Base-by-base conservation (phyloP, 2,329 filamentous ascomycete genomes). In the Cercospora nicotianae region DNA sequence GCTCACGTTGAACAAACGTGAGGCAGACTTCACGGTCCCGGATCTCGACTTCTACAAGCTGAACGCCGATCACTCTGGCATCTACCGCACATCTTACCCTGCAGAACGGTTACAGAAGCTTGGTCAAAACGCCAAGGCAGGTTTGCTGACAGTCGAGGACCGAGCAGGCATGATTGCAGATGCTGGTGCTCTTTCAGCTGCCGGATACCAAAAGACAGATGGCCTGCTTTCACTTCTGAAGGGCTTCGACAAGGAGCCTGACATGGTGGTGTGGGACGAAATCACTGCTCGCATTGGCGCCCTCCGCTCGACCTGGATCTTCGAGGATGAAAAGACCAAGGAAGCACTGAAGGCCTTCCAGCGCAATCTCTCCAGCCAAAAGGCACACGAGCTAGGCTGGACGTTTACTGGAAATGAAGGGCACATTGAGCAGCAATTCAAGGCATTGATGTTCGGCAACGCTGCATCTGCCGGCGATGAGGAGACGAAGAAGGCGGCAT, bases 241-340 rank as follows among this genome's bases (percentile, higher is more conserved):
- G 79, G 90, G 91, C 60, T 95, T 98, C 77, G 87, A 90, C 76
- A 83, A 81, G 69, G 94, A 98, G 82, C 84, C 89, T 0, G 92
- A 96, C 75, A 97, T 93, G 72, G 92, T 97, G 45, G 94, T 98
- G 3, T 98, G 94, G 94, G 93, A 92, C 73, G 94, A 97, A 80
- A 92, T 98, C 67, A 87, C 93, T 60, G 87, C 90, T 57, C 90
- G 93, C 58, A 86, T 97, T 67, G 88, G 87, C 26, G 86, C 89
- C n/a, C 86, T 98, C 39, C 91, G 94, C 73, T 87, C 87, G 63
- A 91, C 94, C 7, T 98, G 94, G 94, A 84, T 94, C 59, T 96
- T 96, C 72, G 93, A 97, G 79, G 91, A 96, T 67, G 80, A 90
- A 69, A 84, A 88, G 45, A 82, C 89, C 60, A 90, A 88, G 72